Evolutionary conservation across 2,329 filamentous ascomycete species (phyloP), one percentile per base, ranked within the genome.

Genomic region (Neonectria neomacrospora): DNA sequence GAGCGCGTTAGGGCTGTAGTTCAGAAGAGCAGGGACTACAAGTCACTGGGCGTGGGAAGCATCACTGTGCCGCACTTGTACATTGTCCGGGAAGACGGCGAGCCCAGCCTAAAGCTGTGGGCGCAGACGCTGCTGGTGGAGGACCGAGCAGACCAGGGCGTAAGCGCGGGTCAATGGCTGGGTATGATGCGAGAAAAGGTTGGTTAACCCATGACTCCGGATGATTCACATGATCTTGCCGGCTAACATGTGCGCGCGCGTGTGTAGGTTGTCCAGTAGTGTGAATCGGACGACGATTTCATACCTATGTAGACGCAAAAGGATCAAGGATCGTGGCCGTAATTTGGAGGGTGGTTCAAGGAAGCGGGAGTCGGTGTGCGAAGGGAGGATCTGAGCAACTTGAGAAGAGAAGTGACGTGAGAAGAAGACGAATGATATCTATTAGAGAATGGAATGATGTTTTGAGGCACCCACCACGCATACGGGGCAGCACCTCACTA

Each of bases 61-160:
- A 97, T 98, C 69, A 88, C 90, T n/a, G 88, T 96, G 65, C 96
- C 96, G 52, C 93, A 97, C 74, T 83, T 99, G 60, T 99, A 98
- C 77, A 86, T 98, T 72, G 91, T 98, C 65, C 90, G 94, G 73
- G 95, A 98, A 79, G 96, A 98, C 75, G 96, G 96, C 55, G 96
- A 99, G 81, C 96, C 96, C 32, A 95, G 92, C 73, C 82, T 99
- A 77, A 94, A 96, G 80, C 83, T 98, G 67, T 99, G 96, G 96
- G 96, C 96, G 47, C 95, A 97, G 84, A 97, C 96, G 45, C 84
- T 98, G 79, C 82, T 99, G 73, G 91, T 99, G 50, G 96, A 99
- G 80, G 96, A 99, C 80, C 86, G 95, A 69, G 93, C 95, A 58
- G 96, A 99, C 77, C 94, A 97, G 81, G 91, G 94, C 53, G 90